Conservation (phyloP, 495 filamentous ascomycete genomes). For the Penicillium psychrofluorescens region DNA sequence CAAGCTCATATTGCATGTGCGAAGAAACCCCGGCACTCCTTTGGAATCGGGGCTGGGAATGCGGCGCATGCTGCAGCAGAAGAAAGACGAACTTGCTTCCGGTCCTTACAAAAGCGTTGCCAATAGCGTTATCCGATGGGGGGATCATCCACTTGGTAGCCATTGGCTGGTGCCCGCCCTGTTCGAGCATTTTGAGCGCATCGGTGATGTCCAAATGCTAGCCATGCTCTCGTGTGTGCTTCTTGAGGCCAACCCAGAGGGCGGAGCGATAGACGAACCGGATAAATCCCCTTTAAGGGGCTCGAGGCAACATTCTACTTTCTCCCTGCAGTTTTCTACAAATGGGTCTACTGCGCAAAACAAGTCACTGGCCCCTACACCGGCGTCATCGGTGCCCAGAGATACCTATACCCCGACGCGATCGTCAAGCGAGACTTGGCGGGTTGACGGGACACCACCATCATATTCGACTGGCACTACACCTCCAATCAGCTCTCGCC, state of each 20-base stretch:
- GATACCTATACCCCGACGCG: constrained; percentile 52
- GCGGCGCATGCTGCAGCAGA: constrained; percentile 5
- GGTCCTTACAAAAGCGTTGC: constrained; percentile 13
- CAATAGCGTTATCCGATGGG: constrained; percentile 73
- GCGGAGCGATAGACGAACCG: constrained; percentile 3
- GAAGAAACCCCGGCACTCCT: constrained; percentile 44
- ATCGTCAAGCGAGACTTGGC: constrained; percentile 32
- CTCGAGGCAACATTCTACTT: background rate
- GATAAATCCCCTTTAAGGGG: no score
- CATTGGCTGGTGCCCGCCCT: constrained; percentile 57
- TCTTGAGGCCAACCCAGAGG: constrained; percentile 48
- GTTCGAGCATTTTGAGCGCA: constrained; percentile 71
- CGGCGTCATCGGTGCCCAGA: constrained; percentile 50
- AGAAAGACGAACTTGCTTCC: constrained; percentile 11
- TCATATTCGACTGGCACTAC: constrained; percentile 54
- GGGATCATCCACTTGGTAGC: constrained; percentile 69
- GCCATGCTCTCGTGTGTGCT: constrained; percentile 92
- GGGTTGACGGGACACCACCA: constrained; percentile 42
- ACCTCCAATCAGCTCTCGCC: constrained; percentile 45
- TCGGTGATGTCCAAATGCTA: constrained; percentile 85
- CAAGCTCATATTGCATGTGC: constrained; percentile 66
- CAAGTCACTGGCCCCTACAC: constrained; percentile 27
- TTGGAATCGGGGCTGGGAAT: constrained; percentile 37
- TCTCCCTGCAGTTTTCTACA: constrained; percentile 27
- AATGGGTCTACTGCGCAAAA: constrained; percentile 14